phyloP scores from a whole-genome alignment of 257 asterid species.

The Solanum rostratum region DNA sequence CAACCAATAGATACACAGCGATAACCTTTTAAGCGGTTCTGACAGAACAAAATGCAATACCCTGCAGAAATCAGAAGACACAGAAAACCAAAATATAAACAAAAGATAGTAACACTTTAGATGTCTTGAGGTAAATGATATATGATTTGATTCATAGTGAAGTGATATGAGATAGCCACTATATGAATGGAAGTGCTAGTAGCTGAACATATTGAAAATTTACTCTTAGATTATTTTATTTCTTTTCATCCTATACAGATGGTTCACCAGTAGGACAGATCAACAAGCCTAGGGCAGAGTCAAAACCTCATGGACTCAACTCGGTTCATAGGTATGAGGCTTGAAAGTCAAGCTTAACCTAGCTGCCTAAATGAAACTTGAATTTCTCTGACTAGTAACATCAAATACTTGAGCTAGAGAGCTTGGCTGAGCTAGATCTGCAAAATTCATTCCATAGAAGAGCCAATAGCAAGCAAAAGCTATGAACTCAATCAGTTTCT shows the following conservation, averaged over 20 bases:
- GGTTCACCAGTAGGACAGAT: not conserved
- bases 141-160: not conserved
- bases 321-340: not conserved
- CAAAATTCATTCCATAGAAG: not conserved
- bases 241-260: not conserved
- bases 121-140: not conserved
- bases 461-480: not conserved
- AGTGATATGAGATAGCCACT: not conserved
- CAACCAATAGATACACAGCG: conserved; percentile 74
- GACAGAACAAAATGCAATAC: conserved; percentile 64
- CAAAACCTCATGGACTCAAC: not conserved
- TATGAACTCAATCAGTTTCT: not conserved
- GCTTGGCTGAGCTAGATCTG: not conserved
- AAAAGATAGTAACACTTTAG: not conserved
- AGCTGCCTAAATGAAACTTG: not conserved
- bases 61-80: conserved; percentile 34
- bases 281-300: not conserved
- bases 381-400: not conserved
- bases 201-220: not conserved
- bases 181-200: not conserved
- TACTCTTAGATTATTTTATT: not conserved
- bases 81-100: conserved; percentile 1
- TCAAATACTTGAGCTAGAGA: not conserved
- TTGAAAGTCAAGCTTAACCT: not conserved
- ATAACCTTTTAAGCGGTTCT: conserved; percentile 65